Percentiles rank a stretch among this genome's conserved stretches.
Conservation (phyloP, 805 yeast species). For the Kodamaea restingae region DNA sequence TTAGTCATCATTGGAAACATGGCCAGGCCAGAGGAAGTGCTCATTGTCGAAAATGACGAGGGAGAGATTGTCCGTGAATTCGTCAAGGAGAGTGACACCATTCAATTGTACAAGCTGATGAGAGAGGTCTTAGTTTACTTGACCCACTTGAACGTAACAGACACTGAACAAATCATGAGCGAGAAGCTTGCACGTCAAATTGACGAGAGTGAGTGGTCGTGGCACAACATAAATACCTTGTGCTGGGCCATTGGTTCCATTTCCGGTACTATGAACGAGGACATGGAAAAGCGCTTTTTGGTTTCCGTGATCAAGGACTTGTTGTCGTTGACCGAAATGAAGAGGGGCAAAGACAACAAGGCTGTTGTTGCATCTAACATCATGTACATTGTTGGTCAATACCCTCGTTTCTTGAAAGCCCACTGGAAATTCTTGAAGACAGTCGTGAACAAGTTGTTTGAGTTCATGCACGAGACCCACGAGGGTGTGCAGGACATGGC, state of each 20-base stretch:
- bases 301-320: constrained; percentile 92
- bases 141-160: constrained; percentile 91
- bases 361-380: constrained; percentile 99
- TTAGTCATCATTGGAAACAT: constrained; percentile 93
- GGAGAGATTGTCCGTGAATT: constrained; percentile 98
- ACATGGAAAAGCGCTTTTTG: constrained; percentile 89
- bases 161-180: constrained; percentile 91
- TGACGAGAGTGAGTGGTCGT: constrained; percentile 97
- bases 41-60: constrained; percentile 96
- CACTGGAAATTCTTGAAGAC: constrained; percentile 98
- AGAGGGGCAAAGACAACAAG: constrained; percentile 95
- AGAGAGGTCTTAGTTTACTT: constrained; percentile 92
- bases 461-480: constrained; percentile 99
- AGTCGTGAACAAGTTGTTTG: constrained; percentile 91
- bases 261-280: constrained; percentile 98
- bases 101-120: constrained; percentile 90
- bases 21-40: constrained; percentile 98
- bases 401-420: constrained; percentile 94
- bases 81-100: constrained; percentile 95
- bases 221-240: constrained; percentile 94
- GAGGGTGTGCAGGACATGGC: constrained; percentile 99
- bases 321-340: constrained; percentile 88
- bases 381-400: constrained; percentile 99
- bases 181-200: constrained; percentile 87
- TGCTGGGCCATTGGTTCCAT: constrained; percentile 99